Conservation (phyloP, 2,329 filamentous ascomycete genomes). For the Trichoderma sp. region DNA sequence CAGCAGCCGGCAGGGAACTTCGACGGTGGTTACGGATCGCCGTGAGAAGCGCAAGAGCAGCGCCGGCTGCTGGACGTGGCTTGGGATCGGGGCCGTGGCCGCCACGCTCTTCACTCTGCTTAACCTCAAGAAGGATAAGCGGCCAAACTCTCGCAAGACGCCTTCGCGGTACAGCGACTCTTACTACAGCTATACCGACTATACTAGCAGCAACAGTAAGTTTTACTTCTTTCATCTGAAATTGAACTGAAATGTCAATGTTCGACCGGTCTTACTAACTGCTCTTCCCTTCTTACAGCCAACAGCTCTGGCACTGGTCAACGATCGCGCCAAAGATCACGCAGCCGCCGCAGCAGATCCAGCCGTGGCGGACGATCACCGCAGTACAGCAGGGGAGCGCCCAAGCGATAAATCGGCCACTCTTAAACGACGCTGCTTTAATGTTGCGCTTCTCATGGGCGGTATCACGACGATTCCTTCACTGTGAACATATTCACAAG, state of each 20-base stretch:
- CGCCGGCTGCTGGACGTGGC: slow-evolving; percentile 52
- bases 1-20: slow-evolving; percentile 48
- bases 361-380: slow-evolving; percentile 37
- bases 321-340: slow-evolving; percentile 43
- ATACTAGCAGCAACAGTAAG: slow-evolving; percentile 41
- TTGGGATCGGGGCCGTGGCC: slow-evolving; percentile 54
- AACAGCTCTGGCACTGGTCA: slow-evolving; percentile 51
- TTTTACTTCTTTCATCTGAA: neutral
- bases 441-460: neutral
- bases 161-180: slow-evolving; percentile 53
- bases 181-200: slow-evolving; percentile 55
- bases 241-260: neutral
- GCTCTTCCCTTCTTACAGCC: slow-evolving; percentile 25
- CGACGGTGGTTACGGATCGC: slow-evolving; percentile 42
- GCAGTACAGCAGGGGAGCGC: slow-evolving; percentile 35
- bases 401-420: slow-evolving; percentile 25
- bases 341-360: slow-evolving; percentile 36
- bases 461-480: neutral
- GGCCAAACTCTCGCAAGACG: slow-evolving; percentile 42
- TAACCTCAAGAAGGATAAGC: slow-evolving; percentile 55
- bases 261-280: slow-evolving; percentile 26
- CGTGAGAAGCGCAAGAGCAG: slow-evolving; percentile 53
- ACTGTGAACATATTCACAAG: slow-evolving; percentile 1
- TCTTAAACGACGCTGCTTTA: neutral
- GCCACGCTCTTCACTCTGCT: slow-evolving; percentile 56